Evolutionary conservation across 768 basidiomycete species (phyloP).

Genomic region (Trametes cubensis): DNA sequence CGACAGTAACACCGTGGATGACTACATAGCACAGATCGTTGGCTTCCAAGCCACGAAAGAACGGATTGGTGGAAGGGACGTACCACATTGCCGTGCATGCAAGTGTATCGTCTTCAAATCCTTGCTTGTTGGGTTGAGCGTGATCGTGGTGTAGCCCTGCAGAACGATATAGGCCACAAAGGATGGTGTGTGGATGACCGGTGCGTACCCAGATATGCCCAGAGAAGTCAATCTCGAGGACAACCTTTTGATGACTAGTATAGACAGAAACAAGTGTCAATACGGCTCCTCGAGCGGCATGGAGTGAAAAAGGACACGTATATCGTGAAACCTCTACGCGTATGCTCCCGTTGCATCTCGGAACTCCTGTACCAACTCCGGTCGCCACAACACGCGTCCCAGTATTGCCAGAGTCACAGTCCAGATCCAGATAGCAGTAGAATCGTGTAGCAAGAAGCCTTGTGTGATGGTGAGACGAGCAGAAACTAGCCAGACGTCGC

Average conservation of each 20-base stretch:
- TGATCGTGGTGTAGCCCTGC: constrained; percentile 93
- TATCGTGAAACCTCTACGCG: constrained; percentile 85
- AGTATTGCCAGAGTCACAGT: not conserved
- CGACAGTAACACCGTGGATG: constrained; percentile 74
- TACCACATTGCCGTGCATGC: constrained; percentile 87
- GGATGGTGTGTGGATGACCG: constrained; percentile 29
- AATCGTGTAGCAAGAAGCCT: constrained; percentile 12
- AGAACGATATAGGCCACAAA: constrained; percentile 13
- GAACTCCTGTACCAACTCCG: constrained; percentile 13
- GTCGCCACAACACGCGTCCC: constrained; percentile 16
- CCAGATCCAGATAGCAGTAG: constrained; percentile 1
- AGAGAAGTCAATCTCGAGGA: constrained; percentile 90
- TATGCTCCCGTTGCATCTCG: constrained; percentile 74
- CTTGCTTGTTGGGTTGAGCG: constrained; percentile 76
- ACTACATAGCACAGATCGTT: constrained; percentile 44
- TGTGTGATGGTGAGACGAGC: not conserved
- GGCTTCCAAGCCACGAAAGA: constrained; percentile 28
- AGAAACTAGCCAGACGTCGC: constrained; percentile 5
- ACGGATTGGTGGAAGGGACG: constrained; percentile 37
- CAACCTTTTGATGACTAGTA: constrained; percentile 97
- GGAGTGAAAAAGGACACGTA: constrained; percentile 57
- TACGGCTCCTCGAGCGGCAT: constrained; percentile 24
- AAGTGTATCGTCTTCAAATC: constrained; percentile 85
- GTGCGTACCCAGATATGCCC: constrained; percentile 78
- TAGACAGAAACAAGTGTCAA: constrained; percentile 56